phyloP scores from a whole-genome alignment of 257 asterid species.

The Petunia axillaris region DNA sequence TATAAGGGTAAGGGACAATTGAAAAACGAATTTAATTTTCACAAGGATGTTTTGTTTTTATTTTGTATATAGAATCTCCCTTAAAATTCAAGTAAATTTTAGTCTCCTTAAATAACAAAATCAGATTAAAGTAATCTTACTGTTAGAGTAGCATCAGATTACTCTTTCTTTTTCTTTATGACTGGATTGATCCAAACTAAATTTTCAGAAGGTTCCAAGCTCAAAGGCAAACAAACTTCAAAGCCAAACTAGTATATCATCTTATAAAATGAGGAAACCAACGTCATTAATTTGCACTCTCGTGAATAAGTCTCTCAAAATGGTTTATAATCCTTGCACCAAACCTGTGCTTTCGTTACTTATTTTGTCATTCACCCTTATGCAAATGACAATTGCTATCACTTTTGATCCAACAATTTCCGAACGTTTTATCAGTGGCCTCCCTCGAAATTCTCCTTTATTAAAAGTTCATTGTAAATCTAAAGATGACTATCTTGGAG shows the following conservation, averaged over 20 bases:
- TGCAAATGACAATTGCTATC: not conserved
- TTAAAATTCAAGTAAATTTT: no score
- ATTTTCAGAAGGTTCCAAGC: not conserved
- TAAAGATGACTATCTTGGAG: not conserved
- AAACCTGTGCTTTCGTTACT: not conserved
- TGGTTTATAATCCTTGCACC: not conserved
- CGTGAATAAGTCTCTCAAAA: not conserved
- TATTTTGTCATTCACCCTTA: not conserved
- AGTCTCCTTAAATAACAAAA: not conserved
- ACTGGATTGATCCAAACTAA: not conserved
- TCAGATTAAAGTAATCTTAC: not conserved
- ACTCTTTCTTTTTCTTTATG: not conserved
- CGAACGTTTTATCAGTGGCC: not conserved
- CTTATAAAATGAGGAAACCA: not conserved
- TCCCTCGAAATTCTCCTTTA: not conserved
- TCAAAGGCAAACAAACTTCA: not conserved
- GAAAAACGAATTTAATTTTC: no score
- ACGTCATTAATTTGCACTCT: not conserved
- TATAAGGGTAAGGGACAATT: no score
- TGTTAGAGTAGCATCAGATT: not conserved
- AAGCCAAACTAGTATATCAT: not conserved
- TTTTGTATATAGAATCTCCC: no score
- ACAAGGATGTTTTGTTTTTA: no score
- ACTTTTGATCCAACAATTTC: not conserved
- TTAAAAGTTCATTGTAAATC: not conserved